Percentiles rank a stretch among this genome's conserved stretches.
These are phyloP conservation scores for Citrus reticulata DNA, from an alignment of 345 rosid genomes.

Conservation along the genomic window DNA sequence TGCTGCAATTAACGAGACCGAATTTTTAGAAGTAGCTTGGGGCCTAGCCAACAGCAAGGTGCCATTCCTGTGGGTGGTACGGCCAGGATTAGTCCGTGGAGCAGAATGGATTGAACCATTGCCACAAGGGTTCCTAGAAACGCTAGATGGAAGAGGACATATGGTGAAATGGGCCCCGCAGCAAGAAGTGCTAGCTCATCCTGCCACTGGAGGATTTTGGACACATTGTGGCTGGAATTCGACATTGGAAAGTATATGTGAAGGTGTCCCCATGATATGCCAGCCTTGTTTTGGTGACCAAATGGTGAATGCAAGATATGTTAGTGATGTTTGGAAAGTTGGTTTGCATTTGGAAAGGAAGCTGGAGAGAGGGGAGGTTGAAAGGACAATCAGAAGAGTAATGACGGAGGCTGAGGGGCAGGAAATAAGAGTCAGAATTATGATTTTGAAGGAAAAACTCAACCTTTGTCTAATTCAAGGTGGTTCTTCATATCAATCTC, in stretches of 20 bases:
- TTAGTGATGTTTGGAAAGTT: constrained; percentile 26
- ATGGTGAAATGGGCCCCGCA: constrained; percentile 46
- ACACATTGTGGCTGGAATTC: constrained; percentile 40
- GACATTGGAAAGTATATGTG: constrained; percentile 26
- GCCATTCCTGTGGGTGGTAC: constrained; percentile 31
- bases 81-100: constrained; percentile 15
- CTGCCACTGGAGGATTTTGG: constrained; percentile 28
- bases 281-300: constrained; percentile 39
- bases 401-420: constrained; percentile 27
- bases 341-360: constrained; percentile 29
- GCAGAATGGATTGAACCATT: constrained; percentile 9
- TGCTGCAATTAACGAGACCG: constrained; percentile 17
- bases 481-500: constrained; percentile 20
- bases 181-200: constrained; percentile 22
- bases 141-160: constrained; percentile 18
- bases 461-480: constrained; percentile 9
- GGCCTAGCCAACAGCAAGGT: constrained; percentile 26
- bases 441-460: constrained; percentile 17
- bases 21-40: constrained; percentile 21
- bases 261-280: constrained; percentile 38
- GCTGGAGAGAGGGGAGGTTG: constrained; percentile 17
- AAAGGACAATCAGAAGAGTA: constrained; percentile 16
- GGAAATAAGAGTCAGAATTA: constrained; percentile 23
- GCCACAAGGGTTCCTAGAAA: constrained; percentile 32
- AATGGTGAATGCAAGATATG: constrained; percentile 19